Conservation (phyloP, 2,329 filamentous ascomycete species). For the Aspergillus texensis region DNA sequence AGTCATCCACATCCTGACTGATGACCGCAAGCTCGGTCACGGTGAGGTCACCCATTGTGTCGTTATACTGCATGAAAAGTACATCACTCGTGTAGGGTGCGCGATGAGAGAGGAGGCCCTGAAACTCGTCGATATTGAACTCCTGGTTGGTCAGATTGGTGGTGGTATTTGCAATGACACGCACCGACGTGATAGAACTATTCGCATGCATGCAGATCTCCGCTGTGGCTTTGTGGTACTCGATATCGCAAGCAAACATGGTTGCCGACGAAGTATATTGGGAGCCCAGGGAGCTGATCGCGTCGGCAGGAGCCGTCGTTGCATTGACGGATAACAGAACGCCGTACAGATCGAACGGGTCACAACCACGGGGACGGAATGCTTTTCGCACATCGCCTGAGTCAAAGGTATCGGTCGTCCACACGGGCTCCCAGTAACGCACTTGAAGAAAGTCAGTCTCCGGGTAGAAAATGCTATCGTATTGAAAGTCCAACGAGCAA, state of each 20-base stretch:
- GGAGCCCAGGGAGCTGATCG: conserved; percentile 11
- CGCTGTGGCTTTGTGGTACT: conserved; percentile 32
- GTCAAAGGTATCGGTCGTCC: conserved; percentile 14
- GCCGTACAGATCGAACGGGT: conserved; percentile 36
- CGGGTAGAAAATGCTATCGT: conserved; percentile 32
- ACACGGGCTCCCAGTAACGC: conserved; percentile 39
- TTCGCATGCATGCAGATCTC: conserved; percentile 37
- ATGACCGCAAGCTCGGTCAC: conserved; percentile 36
- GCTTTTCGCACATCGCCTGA: conserved; percentile 20
- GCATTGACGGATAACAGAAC: conserved; percentile 36
- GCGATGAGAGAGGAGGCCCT: conserved; percentile 32
- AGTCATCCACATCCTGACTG: conserved; percentile 33
- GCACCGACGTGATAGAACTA: conserved; percentile 34
- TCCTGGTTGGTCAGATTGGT: conserved; percentile 21
- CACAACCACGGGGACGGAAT: conserved; percentile 30
- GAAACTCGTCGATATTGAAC: conserved; percentile 37
- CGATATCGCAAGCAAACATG: conserved; percentile 36
- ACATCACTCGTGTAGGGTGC: conserved; percentile 38
- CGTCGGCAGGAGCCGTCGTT: conserved; percentile 13
- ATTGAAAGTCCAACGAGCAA: conserved; percentile 34
- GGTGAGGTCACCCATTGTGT: conserved; percentile 28
- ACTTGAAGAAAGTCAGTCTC: conserved; percentile 34
- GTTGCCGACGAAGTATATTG: conserved; percentile 29
- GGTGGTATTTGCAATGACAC: conserved; percentile 22
- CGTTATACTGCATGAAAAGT: conserved; percentile 33